phyloP scores from a whole-genome alignment of 306 rosid species.

The Casuarina glauca region DNA sequence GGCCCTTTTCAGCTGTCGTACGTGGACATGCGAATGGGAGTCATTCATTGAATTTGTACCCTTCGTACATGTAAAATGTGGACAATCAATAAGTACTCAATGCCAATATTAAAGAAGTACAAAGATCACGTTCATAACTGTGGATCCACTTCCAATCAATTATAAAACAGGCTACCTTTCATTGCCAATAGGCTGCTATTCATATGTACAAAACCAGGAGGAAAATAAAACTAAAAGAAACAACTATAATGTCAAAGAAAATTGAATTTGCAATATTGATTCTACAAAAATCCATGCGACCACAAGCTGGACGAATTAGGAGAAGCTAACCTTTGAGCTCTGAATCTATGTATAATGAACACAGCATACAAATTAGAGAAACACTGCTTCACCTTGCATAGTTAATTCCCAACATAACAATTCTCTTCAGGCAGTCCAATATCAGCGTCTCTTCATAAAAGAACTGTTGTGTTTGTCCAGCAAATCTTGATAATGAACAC shows the following conservation, averaged over 20 bases:
- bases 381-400: conserved; percentile 4
- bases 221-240: not conserved
- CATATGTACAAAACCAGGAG: not conserved
- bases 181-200: not conserved
- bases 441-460: no score
- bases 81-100: not conserved
- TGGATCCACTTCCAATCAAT: not conserved
- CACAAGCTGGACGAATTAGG: conserved; percentile 2
- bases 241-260: conserved; percentile 6
- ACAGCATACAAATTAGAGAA: not conserved
- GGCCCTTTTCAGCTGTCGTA: not conserved
- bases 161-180: not conserved
- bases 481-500: not conserved
- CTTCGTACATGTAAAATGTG: not conserved
- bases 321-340: conserved; percentile 9
- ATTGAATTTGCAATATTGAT: not conserved
- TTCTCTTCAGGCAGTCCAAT: not conserved
- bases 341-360: not conserved
- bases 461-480: no score
- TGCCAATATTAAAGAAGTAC: not conserved
- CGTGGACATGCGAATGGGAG: not conserved
- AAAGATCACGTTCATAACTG: not conserved
- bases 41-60: not conserved
- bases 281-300: conserved; percentile 6
- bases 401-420: not conserved